Evolutionary conservation across 1,284 basidiomycete genomes (phyloP), one percentile per base, ranked within the genome.

Genomic region (Cryptococcus wingfieldii): DNA sequence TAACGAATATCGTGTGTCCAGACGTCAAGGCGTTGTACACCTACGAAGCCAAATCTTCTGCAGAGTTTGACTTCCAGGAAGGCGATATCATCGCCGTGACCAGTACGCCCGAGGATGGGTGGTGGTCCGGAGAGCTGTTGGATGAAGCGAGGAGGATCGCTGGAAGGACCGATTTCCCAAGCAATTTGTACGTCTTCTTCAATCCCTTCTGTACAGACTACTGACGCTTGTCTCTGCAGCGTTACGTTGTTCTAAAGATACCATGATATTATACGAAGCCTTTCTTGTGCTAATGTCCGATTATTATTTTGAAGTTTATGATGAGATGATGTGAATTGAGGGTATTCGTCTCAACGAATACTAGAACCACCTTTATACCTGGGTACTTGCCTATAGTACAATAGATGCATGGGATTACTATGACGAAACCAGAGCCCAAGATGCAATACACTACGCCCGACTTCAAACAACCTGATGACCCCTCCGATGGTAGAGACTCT

Each of bases 61-160:
- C 69, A 18, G 75, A 76, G 51, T 89, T 94, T 75, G 88, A 90
- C 73, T 94, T 95, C 83, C 89, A 91, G 68, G 81, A 85, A 23
- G 89, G 88, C 5, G 92, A 95, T 74, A 88, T 95, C 60, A 94
- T 96, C 66, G 92, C 91, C 9, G 90, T 95, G 4, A 94, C 89
- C 2, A 82, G 86, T 44, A 93, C 90, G 14, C 90, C 91, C 12
- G 89, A 94, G 61, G 92, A 96, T 67, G 91, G 90, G 1, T 95
- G 92, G 92, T 95, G 91, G 92, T 88, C 85, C 53, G 74, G 75
- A 49, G 74, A 80, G 64, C 74, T 95, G 56, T 77, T 95, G 44
- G 92, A 96, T 68, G 93, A 95, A 70, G 83, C 83, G 37, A 80
- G 92, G 61, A 81, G 90, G 59, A 80, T 86, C 65, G 81, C 82